These are phyloP conservation scores for Fusarium subglutinans DNA, from an alignment of 2,329 filamentous ascomycete species.

Conservation along the genomic window DNA sequence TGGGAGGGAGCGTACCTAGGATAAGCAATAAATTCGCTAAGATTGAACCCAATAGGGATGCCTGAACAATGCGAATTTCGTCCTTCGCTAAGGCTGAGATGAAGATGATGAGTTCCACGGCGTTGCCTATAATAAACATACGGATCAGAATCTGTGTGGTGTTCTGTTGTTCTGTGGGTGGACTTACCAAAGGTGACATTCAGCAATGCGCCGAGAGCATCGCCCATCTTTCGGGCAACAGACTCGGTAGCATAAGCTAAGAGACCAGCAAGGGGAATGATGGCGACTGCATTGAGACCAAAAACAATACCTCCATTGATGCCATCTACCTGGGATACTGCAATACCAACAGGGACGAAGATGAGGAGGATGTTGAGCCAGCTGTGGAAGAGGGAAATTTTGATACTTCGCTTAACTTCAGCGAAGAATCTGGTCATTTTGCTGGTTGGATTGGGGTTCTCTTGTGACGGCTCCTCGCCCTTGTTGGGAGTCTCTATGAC, in stretches of 20 bases:
- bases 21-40: constrained; percentile 89
- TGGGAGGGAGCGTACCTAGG: constrained; percentile 67
- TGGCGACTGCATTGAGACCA: constrained; percentile 78
- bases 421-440: constrained; percentile 52
- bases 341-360: constrained; percentile 82
- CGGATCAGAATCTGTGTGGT: neutral
- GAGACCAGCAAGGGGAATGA: constrained; percentile 77
- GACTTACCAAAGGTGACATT: constrained; percentile 78
- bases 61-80: constrained; percentile 91
- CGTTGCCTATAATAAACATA: constrained; percentile 51
- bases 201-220: constrained; percentile 76
- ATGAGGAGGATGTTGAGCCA: constrained; percentile 81
- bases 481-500: constrained; percentile 53
- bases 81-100: constrained; percentile 45
- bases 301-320: constrained; percentile 72
- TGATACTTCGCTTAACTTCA: constrained; percentile 60
- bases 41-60: constrained; percentile 88
- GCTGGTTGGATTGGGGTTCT: constrained; percentile 45
- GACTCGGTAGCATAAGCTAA: constrained; percentile 79
- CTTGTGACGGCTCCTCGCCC: constrained; percentile 26
- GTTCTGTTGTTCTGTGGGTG: neutral
- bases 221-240: constrained; percentile 76
- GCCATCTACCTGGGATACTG: constrained; percentile 62
- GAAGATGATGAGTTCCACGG: constrained; percentile 83
- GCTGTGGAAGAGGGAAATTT: constrained; percentile 73